These are phyloP conservation scores for Panicum hallii DNA, from an alignment of 202 grass and related monocot species.

Conservation along the genomic window DNA sequence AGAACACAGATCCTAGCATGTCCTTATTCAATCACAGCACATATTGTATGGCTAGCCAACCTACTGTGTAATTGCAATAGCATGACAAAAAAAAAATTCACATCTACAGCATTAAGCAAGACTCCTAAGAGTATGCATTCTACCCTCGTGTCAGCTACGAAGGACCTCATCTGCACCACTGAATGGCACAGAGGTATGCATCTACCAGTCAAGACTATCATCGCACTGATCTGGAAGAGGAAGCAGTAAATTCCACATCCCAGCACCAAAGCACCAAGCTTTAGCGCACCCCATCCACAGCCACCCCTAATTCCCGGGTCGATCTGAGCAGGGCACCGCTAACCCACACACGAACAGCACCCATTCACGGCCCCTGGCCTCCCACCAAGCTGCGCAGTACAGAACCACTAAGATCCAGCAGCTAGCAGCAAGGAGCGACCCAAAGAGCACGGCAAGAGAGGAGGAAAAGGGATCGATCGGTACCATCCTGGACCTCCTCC, in stretches of 20 bases:
- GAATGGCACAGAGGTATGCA: slow-evolving; percentile 22
- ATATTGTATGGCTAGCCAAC: slow-evolving; percentile 1
- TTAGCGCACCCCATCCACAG: slow-evolving; percentile 29
- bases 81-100: neutral
- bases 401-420: slow-evolving; percentile 54
- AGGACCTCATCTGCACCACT: slow-evolving; percentile 11
- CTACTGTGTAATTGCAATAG: neutral
- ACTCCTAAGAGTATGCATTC: neutral
- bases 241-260: slow-evolving; percentile 32
- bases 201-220: slow-evolving; percentile 24
- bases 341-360: neutral
- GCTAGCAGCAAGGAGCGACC: slow-evolving; percentile 24
- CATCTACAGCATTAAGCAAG: slow-evolving; percentile 2
- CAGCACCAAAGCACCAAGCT: slow-evolving; percentile 34
- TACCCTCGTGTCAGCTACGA: neutral
- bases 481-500: slow-evolving; percentile 91
- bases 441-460: slow-evolving; percentile 23
- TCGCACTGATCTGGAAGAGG: slow-evolving; percentile 37
- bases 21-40: neutral
- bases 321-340: slow-evolving; percentile 45
- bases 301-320: slow-evolving; percentile 19
- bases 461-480: slow-evolving; percentile 46
- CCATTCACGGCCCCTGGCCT: slow-evolving; percentile 34
- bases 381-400: slow-evolving; percentile 26
- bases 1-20: neutral